These are phyloP conservation scores for Stephanodiscus triporus DNA, from an alignment of 108 stramenopile genomes.

Conservation along the genomic window DNA sequence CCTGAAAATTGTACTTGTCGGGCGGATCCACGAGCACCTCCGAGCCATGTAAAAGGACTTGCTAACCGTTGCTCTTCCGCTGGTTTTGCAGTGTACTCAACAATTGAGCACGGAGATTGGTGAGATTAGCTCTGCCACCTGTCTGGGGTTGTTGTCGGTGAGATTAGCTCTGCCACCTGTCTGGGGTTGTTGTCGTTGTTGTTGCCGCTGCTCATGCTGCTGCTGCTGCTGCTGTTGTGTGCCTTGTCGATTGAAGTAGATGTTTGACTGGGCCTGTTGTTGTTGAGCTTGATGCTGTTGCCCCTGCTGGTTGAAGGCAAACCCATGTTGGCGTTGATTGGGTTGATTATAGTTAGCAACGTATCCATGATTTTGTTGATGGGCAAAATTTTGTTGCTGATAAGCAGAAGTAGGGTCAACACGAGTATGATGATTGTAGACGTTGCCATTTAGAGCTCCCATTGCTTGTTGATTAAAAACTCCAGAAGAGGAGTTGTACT, in stretches of 20 bases:
- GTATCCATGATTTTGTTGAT: constrained; percentile 29
- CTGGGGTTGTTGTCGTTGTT: constrained; percentile 46
- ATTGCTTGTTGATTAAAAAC: constrained; percentile 40
- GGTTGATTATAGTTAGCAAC: neutral
- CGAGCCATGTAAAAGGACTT: too few species aligned
- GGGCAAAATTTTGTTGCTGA: constrained; percentile 39
- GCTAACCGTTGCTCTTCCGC: constrained; percentile 30
- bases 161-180: constrained; percentile 42
- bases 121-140: constrained; percentile 46
- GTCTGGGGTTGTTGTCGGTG: constrained; percentile 49
- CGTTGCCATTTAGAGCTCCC: constrained; percentile 19
- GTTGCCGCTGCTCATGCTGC: constrained; percentile 23
- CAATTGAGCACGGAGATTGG: constrained; percentile 79
- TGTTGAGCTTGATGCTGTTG: constrained; percentile 40
- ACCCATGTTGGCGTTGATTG: constrained; percentile 26
- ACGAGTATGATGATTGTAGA: constrained; percentile 16
- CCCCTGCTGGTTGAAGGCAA: constrained; percentile 42
- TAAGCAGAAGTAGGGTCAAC: neutral
- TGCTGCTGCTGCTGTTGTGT: constrained; percentile 42
- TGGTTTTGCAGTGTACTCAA: constrained; percentile 79
- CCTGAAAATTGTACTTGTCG: too few species aligned
- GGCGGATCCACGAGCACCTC: too few species aligned
- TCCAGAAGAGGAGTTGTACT: constrained; percentile 10
- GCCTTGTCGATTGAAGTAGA: constrained; percentile 39
- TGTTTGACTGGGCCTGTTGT: constrained; percentile 19